Evolutionary conservation across 306 rosid species (phyloP), one percentile per base, ranked within the genome.

Genomic region (Glycyrrhiza uralensis): DNA sequence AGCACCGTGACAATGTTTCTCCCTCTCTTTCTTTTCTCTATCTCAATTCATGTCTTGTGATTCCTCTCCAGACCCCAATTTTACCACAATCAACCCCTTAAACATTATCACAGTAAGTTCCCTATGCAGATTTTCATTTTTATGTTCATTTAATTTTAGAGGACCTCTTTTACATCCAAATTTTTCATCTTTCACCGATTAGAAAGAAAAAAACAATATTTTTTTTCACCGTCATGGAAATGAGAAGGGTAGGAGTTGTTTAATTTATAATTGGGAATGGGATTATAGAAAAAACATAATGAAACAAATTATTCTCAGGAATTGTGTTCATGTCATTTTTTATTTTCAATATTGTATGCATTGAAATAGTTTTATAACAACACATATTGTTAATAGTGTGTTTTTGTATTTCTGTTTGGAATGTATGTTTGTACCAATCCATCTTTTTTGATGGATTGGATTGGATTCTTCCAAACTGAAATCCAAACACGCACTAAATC

Each of bases 31-130:
- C 42, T 67, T 39, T 32, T 66, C 74, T 68, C 61, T 6, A 22
- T 5, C n/a, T n/a, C n/a, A n/a, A n/a, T 30, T 65, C 46, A 69
- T 54, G 13, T 18, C 1, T 38, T 36, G 0, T 7, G 45, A 28
- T 76, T 46, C 64, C 68, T 69, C 66, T 15, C 52, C 62, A 56
- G 0, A 60, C 15, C 50, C 33, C 15, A 50, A 60, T 62, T 74
- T 26, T 36, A 45, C 71, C 30, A 23, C 66, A 28, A 63, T 42
- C 62, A 69, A 41, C 8, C 22, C 77, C 56, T 29, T 47, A 14
- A 46, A 20, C 30, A 17, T 51, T 13, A 30, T 74, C 46, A 15
- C 26, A 23, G 82, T 79, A 72, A 66, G 82, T 66, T 22, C 47
- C 47, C 17, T 61, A 0, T 28, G 7, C 36, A 10, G 0, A 24